These are phyloP conservation scores for Solanum gandarillasii DNA, from an alignment of 257 asterid genomes.

Conservation along the genomic window DNA sequence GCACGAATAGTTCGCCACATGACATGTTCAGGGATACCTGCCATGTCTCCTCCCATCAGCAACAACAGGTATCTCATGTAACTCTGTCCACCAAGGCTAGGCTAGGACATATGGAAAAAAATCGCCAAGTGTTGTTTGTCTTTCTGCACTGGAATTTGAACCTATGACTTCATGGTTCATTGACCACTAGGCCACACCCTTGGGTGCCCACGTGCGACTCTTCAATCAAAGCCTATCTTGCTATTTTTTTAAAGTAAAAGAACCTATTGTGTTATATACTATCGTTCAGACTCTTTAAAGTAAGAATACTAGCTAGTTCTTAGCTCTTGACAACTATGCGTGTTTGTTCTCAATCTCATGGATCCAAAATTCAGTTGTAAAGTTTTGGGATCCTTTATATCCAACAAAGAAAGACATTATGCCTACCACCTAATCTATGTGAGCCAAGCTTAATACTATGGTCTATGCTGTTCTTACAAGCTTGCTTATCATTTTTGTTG, in stretches of 20 bases:
- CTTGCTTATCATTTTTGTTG: not conserved
- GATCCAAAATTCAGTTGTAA: not conserved
- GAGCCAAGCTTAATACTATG: not conserved
- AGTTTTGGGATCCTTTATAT: not conserved
- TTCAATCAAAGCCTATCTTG: no score
- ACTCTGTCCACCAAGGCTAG: no score
- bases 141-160: no score
- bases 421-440: not conserved
- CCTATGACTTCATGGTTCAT: no score
- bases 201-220: no score
- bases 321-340: not conserved
- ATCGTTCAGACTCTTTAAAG: not conserved
- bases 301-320: not conserved
- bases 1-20: slow-evolving; percentile 17
- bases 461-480: not conserved
- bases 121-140: no score
- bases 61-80: no score
- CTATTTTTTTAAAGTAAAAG: not conserved
- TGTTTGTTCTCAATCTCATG: not conserved
- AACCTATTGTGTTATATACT: not conserved
- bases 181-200: no score
- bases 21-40: no score
- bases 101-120: no score
- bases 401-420: not conserved
- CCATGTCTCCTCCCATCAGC: no score